Evolutionary conservation across 371 early-diverging fungal genomes (phyloP).

Genomic region (Apophysomyces ossiformis): DNA sequence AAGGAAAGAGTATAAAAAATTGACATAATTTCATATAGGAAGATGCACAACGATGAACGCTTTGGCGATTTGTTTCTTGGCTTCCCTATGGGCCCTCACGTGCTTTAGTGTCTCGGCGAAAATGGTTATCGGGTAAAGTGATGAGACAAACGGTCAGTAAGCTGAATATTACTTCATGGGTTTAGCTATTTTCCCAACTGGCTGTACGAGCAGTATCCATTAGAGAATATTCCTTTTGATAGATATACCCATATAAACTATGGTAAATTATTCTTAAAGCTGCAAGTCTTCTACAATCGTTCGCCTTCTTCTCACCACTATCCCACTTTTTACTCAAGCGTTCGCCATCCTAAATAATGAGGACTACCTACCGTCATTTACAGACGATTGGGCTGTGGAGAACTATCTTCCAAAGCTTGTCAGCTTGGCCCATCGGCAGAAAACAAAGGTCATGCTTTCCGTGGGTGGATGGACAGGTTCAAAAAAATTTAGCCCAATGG

Average conservation of each 20-base stretch:
- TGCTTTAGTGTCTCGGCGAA: background rate
- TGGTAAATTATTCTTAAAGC: conserved; percentile 34
- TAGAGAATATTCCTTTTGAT: conserved; percentile 45
- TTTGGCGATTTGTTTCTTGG: background rate
- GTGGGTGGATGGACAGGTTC: conserved; percentile 87
- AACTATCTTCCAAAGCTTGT: conserved; percentile 49
- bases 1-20: background rate
- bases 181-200: conserved; percentile 65
- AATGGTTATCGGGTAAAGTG: conserved; percentile 41
- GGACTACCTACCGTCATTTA: conserved; percentile 45
- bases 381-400: conserved; percentile 54
- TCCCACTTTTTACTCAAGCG: conserved; percentile 24
- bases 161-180: conserved; percentile 19
- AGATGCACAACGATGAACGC: background rate
- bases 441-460: conserved; percentile 71
- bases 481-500: conserved; percentile 64
- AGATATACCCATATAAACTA: conserved; percentile 72
- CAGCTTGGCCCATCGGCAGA: conserved; percentile 51
- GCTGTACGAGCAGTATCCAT: conserved; percentile 57
- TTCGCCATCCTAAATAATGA: conserved; percentile 44
- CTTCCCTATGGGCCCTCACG: background rate
- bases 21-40: background rate
- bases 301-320: too few relatives aligned
- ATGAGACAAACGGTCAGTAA: background rate
- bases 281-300: background rate